These are phyloP conservation scores for Sugiyamaella boreocaroliniensis DNA, from an alignment of 805 yeast species.

Conservation along the genomic window DNA sequence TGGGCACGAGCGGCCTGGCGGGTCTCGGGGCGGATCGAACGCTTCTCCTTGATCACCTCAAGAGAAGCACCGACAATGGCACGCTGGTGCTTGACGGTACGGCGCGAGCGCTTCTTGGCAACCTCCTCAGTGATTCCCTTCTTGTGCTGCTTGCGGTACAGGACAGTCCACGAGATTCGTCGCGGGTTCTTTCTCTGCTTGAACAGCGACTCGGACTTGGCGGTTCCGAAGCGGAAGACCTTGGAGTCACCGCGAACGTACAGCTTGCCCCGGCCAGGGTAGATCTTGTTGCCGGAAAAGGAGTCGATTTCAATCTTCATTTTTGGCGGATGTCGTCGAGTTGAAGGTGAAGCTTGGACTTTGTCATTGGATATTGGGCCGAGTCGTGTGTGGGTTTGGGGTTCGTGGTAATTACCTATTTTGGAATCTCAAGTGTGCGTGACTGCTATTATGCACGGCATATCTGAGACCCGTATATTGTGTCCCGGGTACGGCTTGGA, in stretches of 20 bases:
- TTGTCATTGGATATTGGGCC: neutral
- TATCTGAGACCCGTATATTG: neutral
- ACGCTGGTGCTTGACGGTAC: constrained; percentile 97
- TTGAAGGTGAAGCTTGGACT: neutral
- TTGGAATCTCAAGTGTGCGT: constrained; percentile 5
- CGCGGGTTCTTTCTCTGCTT: constrained; percentile 99
- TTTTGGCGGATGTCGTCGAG: constrained; percentile 22
- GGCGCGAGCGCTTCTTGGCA: constrained; percentile 94
- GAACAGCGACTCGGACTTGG: constrained; percentile 97
- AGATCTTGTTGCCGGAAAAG: constrained; percentile 98
- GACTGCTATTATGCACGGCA: neutral
- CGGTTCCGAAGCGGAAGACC: constrained; percentile 97
- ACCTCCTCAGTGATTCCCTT: constrained; percentile 99
- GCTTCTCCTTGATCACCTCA: constrained; percentile 97
- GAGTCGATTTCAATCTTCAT: constrained; percentile 99
- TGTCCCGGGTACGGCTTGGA: neutral
- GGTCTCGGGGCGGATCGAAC: constrained; percentile 90
- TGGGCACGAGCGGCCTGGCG: constrained; percentile 97
- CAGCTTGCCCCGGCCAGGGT: constrained; percentile 99
- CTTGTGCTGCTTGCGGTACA: constrained; percentile 99
- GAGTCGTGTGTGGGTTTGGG: neutral
- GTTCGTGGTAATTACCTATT: constrained; percentile 6
- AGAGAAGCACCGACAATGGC: constrained; percentile 99
- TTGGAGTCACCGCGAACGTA: constrained; percentile 99
- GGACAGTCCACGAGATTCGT: constrained; percentile 99